A percentile compares a stretch with the other conserved stretches of the same genome.
phyloP scores from a whole-genome alignment of 805 yeast genomes.

The Kodamaea lidongshanica region DNA sequence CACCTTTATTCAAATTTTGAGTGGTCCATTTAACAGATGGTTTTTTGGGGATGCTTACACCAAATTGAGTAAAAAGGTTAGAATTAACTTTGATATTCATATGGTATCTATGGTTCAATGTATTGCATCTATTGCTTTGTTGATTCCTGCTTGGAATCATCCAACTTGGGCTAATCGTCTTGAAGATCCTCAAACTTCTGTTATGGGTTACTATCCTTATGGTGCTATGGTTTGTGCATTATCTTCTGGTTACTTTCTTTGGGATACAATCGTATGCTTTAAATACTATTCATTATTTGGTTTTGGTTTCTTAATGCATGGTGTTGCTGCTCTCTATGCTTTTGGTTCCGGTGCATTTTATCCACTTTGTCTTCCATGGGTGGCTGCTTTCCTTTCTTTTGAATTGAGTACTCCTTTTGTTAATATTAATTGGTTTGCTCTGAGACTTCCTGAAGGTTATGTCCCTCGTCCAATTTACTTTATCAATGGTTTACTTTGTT shows the following conservation, averaged over 20 bases:
- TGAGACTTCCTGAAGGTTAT: conserved; percentile 64
- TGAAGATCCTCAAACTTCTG: conserved; percentile 36
- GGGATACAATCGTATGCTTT: conserved; percentile 79
- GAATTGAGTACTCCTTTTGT: conserved; percentile 94
- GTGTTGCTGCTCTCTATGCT: conserved; percentile 71
- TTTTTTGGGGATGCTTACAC: conserved; percentile 54
- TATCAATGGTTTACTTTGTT: conserved; percentile 66
- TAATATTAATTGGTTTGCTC: conserved; percentile 86
- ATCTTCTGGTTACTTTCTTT: conserved; percentile 80
- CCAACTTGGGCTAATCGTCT: conserved; percentile 34
- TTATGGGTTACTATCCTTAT: conserved; percentile 69
- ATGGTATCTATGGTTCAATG: conserved; percentile 85
- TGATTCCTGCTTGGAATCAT: conserved; percentile 63
- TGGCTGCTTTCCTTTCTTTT: conserved; percentile 75
- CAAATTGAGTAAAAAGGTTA: conserved; percentile 37
- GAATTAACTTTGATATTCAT: conserved; percentile 82
- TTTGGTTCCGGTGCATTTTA: conserved; percentile 54
- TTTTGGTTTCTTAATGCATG: conserved; percentile 75
- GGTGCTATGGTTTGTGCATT: conserved; percentile 67
- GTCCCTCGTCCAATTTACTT: conserved; percentile 49
- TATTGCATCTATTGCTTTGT: conserved; percentile 50
- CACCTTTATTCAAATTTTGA: conserved; percentile 43
- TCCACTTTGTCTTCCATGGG: conserved; percentile 77
- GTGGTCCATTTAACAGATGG: conserved; percentile 45
- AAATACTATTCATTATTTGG: conserved; percentile 67